Conservation (phyloP, 352 stramenopile genomes). For the Phytophthora tentaculata region DNA sequence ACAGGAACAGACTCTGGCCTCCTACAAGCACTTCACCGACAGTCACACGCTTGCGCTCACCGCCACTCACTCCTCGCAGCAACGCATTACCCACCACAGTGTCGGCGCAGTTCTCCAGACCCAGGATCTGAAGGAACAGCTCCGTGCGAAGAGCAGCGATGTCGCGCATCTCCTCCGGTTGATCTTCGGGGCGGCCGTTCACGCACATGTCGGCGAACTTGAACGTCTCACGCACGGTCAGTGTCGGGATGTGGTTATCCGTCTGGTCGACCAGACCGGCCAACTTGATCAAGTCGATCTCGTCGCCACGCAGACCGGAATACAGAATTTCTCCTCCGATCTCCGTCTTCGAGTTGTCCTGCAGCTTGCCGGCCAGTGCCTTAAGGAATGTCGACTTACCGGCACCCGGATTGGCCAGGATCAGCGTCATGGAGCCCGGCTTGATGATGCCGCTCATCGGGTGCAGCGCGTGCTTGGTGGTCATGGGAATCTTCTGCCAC, state of each 20-base stretch:
- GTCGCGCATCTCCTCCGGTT: slow-evolving; percentile 74
- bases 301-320: slow-evolving; percentile 52
- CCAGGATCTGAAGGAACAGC: slow-evolving; percentile 77
- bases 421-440: slow-evolving; percentile 57
- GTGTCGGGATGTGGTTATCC: slow-evolving; percentile 38
- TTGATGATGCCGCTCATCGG: slow-evolving; percentile 90
- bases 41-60: slow-evolving; percentile 88
- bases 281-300: slow-evolving; percentile 75
- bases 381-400: slow-evolving; percentile 87
- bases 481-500: slow-evolving; percentile 53
- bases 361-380: slow-evolving; percentile 66
- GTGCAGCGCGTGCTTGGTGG: slow-evolving; percentile 58
- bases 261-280: slow-evolving; percentile 60
- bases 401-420: slow-evolving; percentile 73
- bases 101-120: slow-evolving; percentile 89
- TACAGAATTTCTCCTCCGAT: slow-evolving; percentile 69
- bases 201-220: slow-evolving; percentile 40
- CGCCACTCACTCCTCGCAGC: slow-evolving; percentile 88
- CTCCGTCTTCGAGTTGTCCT: slow-evolving; percentile 47
- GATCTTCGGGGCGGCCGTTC: slow-evolving; percentile 55
- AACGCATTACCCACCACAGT: slow-evolving; percentile 91
- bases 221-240: slow-evolving; percentile 37
- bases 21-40: slow-evolving; percentile 92
- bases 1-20: slow-evolving; percentile 76
- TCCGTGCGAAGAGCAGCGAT: slow-evolving; percentile 70